Evolutionary conservation across 1,139 yeast genomes (phyloP), one percentile per base, ranked within the genome.

Genomic region (Pneumocystis sp.): DNA sequence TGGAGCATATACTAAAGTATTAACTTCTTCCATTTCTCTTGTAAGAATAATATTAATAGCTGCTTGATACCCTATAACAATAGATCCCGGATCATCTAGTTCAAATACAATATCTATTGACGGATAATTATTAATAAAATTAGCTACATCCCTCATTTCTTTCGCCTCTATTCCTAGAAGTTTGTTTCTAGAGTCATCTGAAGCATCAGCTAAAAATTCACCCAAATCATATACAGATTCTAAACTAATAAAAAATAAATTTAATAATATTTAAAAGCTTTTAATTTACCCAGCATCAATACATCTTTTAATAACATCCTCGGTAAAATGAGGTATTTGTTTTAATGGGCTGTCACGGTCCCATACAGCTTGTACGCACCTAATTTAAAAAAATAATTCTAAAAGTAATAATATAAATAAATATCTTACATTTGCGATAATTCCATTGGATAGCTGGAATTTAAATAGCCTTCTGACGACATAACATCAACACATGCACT

Each of bases 81-180:
- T 70, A 0, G 76, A 74, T 2, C 76, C 75, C 0, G 77, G 73
- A n/a, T 76, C 74, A 29, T 81, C 82, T 5, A 81, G 66, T 17
- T 80, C 72, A 66, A 79, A 80, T 68, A 84, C 85, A 31, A 91
- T 74, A 70, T 93, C 97, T 66, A 93, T 80, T 72, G 87, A 88
- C 5, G 98, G 98, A 74, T 87, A 95, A 70, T 81, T 83, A 75
- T 93, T 93, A 66, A 90, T 96, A 78, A 93, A 93, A 40, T 83
- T 83, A 0, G 97, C 97, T 65, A 93, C 90, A 37, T 79, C 79
- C 59, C 80, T 79, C 71, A 83, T 76, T 21, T 82, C 85, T 12
- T 73, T 72, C 7, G 77, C 78, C 25, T 74, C 74, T 72, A 89
- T 76, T 50, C 82, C 82, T 67, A 91, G 76, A 3, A 90, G 76